Percentiles rank a stretch among this genome's conserved stretches.
phyloP scores from a whole-genome alignment of 129 eudicot genomes.

The Saposhnikovia divaricata region DNA sequence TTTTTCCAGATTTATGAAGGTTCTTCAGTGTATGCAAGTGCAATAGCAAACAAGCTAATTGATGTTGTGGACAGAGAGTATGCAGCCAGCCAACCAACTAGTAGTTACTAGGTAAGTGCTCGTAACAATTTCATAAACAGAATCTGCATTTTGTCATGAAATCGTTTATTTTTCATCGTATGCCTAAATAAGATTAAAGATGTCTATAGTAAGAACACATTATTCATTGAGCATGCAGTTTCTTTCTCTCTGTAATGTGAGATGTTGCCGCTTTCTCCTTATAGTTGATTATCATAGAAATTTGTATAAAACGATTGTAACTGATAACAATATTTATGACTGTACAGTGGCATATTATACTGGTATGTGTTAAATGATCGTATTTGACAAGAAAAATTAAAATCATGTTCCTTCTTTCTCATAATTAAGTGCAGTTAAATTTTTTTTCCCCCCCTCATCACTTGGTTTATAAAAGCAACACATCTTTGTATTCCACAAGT shows the following conservation, averaged over 20 bases:
- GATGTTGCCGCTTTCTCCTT: not conserved
- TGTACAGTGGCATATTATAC: not conserved
- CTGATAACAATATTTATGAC: not conserved
- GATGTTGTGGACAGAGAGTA: constrained; percentile 86
- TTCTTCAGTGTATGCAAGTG: constrained; percentile 87
- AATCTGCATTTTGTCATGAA: not conserved
- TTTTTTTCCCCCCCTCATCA: not conserved
- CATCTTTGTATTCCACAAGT: not conserved
- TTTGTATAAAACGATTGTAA: not conserved
- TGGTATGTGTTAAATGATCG: not conserved
- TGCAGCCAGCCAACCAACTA: constrained; percentile 50
- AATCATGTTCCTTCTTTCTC: not conserved
- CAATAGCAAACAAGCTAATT: constrained; percentile 83
- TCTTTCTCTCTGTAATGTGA: not conserved
- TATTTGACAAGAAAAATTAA: not conserved
- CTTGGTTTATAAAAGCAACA: too few relatives aligned
- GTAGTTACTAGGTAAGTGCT: constrained; percentile 27
- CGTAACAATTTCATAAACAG: not conserved
- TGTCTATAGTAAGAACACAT: not conserved
- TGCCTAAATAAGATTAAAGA: not conserved
- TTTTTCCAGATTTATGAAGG: constrained; percentile 79
- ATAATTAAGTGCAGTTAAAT: not conserved
- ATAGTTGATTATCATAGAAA: not conserved
- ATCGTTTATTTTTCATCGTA: not conserved
- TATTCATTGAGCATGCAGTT: not conserved